Percentiles rank a stretch among this genome's conserved stretches.
These are phyloP conservation scores for Chlorella variabilis DNA, from an alignment of 163 green algal genomes.

Conservation along the genomic window DNA sequence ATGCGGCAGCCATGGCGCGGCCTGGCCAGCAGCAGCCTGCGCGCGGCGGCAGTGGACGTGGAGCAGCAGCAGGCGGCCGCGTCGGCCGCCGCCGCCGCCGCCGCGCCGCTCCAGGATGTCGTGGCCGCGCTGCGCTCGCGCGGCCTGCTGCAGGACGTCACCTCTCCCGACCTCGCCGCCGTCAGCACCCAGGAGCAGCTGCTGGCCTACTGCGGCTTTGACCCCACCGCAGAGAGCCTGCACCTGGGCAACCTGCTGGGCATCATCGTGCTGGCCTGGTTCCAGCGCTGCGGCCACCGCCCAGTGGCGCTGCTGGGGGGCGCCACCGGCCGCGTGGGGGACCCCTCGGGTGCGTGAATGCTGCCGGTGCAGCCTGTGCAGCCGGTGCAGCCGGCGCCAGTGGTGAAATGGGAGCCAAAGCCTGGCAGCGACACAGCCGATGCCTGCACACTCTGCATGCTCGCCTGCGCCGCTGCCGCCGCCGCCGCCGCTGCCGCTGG, in stretches of 20 bases:
- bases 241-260: conserved; percentile 97
- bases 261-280: conserved; percentile 98
- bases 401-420: no score
- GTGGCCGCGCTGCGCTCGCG: conserved; percentile 73
- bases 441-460: no score
- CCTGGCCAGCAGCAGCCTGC: conserved; percentile 7
- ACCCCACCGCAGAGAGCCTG: conserved; percentile 95
- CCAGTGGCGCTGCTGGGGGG: conserved; percentile 91
- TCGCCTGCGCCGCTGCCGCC: no score
- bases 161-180: conserved; percentile 57
- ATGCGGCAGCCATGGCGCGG: conserved; percentile 8
- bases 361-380: not conserved
- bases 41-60: not conserved
- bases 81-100: conserved; percentile 14
- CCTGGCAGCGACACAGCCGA: no score
- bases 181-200: conserved; percentile 47
- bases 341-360: conserved; percentile 85
- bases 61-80: not conserved
- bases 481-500: no score
- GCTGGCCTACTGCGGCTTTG: conserved; percentile 90
- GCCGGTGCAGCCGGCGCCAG: no score
- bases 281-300: conserved; percentile 88
- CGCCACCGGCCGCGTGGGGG: conserved; percentile 94
- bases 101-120: conserved; percentile 52
- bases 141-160: conserved; percentile 86